Percentiles rank a stretch among this genome's conserved stretches.
These are phyloP conservation scores for Astrocystis sublimbata DNA, from an alignment of 495 filamentous ascomycete genomes.

Conservation along the genomic window DNA sequence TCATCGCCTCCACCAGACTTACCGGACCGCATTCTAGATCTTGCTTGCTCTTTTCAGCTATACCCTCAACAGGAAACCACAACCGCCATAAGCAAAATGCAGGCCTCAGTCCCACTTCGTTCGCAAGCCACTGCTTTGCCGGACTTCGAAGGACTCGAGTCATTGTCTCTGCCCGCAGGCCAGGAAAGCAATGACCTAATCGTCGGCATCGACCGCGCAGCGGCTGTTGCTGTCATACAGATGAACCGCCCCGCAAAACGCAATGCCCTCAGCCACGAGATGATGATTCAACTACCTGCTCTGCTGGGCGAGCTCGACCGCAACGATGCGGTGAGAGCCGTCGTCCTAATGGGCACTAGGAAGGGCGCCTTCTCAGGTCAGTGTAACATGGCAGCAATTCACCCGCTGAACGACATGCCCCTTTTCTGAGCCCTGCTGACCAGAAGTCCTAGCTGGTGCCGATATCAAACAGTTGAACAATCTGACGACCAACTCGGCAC, in stretches of 20 bases:
- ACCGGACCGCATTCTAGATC: neutral
- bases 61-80: neutral
- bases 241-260: conserved; percentile 39
- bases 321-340: conserved; percentile 28
- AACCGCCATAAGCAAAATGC: neutral
- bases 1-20: neutral
- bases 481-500: conserved; percentile 33
- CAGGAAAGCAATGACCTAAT: conserved; percentile 5
- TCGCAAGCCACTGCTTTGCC: neutral
- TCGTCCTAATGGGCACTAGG: conserved; percentile 38
- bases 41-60: neutral
- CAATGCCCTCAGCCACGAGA: conserved; percentile 40
- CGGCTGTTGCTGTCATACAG: conserved; percentile 33
- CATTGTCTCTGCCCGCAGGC: neutral
- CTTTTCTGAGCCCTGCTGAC: conserved; percentile 7
- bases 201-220: conserved; percentile 24
- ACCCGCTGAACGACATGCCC: neutral
- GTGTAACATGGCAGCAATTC: conserved; percentile 14
- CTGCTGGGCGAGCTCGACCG: conserved; percentile 28
- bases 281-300: conserved; percentile 30
- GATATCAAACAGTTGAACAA: conserved; percentile 40
- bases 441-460: conserved; percentile 33
- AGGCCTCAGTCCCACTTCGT: neutral
- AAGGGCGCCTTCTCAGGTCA: conserved; percentile 38
- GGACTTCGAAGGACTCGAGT: conserved; percentile 14